Evolutionary conservation across 2,329 filamentous ascomycete species (phyloP).

Genomic region (Paecilomyces niveus): DNA sequence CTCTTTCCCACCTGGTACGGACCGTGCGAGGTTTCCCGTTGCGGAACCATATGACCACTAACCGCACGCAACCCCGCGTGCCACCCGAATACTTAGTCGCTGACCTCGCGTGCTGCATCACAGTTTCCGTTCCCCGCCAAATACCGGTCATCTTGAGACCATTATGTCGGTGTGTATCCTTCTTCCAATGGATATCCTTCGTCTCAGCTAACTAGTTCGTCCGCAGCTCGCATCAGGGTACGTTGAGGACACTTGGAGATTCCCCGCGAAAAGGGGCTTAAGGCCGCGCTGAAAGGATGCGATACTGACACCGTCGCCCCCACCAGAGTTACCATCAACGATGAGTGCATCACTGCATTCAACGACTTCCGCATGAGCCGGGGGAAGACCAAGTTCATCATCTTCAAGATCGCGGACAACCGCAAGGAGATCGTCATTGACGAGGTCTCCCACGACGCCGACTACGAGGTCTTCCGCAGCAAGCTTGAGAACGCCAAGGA

Average conservation of each 20-base stretch:
- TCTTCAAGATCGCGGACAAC: slow-evolving; percentile 46
- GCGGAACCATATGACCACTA: not conserved
- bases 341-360: slow-evolving; percentile 41
- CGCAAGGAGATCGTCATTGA: slow-evolving; percentile 45
- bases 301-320: not conserved
- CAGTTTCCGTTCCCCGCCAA: not conserved
- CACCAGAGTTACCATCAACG: slow-evolving; percentile 38
- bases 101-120: not conserved
- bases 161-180: slow-evolving; percentile 5
- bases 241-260: not conserved
- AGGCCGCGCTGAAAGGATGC: not conserved
- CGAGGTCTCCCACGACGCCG: slow-evolving; percentile 34
- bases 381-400: slow-evolving; percentile 42
- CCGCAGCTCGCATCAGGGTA: slow-evolving; percentile 8
- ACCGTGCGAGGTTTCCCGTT: not conserved
- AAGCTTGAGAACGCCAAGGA: slow-evolving; percentile 39
- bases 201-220: not conserved
- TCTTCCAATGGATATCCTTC: not conserved
- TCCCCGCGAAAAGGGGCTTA: not conserved
- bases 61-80: not conserved
- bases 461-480: slow-evolving; percentile 43
- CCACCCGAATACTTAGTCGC: not conserved
- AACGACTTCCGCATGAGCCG: slow-evolving; percentile 42
- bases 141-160: not conserved
- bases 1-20: not conserved